Evolutionary conservation across 257 asterid genomes (phyloP), one percentile per base, ranked within the genome.

Genomic region (Solanum rostratum): DNA sequence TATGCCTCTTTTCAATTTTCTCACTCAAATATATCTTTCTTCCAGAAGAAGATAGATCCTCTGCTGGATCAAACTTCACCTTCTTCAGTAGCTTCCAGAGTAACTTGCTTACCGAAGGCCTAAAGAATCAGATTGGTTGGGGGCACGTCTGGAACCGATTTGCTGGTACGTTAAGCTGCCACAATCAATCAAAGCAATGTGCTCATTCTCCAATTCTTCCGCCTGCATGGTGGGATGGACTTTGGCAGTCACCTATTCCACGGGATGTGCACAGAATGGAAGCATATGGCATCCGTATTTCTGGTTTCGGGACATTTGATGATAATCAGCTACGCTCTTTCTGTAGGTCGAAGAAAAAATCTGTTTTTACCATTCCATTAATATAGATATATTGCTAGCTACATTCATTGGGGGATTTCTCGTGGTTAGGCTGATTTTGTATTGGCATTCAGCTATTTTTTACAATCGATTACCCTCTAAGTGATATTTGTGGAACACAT

Each of bases 111-210:
- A 86, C 92, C 2, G 92, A 91, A 11, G 98, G 99, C 62, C 89
- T 96, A 84, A 91, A 68, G 89, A 91, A 89, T 83, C 99, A 96
- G 90, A 86, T 91, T 39, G 98, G 99, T 27, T 96, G 99, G 98
- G 99, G 99, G 7, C 99, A 96, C 68, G 95, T 91, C 6, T 96
- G 99, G 99, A 96, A 94, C 89, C 88, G 99, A 89, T 96, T 95
- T 87, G 94, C 95, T 0, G 99, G 99, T 37, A 92, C 94, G 0
- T 82, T 96, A 71, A 95, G 99, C 84, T 96, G 99, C 78, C 88
- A 76, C 43, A 84, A 88, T 54, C 98, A 93, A 87, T 68, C 93
- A 1, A 91, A 85, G 78, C 99, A 96, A 83, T 96, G 98, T 85
- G 99, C 98, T 69, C 84, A 86, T 29, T 94, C 98, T 6, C 99